A percentile compares a stretch with the other conserved stretches of the same genome.
Evolutionary conservation across 2,329 filamentous ascomycete genomes (phyloP).

Genomic region (Aspergillus caelatus): DNA sequence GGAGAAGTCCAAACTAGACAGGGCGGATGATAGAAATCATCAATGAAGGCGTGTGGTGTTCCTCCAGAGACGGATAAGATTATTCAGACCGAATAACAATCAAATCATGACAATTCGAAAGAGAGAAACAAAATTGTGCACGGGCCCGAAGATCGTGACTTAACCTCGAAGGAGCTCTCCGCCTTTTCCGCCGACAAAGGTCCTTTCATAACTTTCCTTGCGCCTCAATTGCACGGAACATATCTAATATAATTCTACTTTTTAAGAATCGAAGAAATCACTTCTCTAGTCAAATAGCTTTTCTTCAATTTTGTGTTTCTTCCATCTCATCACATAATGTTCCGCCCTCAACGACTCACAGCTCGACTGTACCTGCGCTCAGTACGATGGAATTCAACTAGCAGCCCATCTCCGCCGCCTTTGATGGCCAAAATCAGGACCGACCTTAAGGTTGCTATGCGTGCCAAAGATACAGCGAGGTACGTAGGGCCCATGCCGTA

Average conservation of each 20-base stretch:
- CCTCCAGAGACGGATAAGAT: conserved; percentile 8
- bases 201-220: neutral
- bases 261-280: neutral
- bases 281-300: neutral
- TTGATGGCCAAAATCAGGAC: conserved; percentile 48
- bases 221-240: conserved; percentile 4
- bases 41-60: conserved; percentile 23
- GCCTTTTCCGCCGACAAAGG: conserved; percentile 21
- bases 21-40: conserved; percentile 15
- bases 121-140: conserved; percentile 42
- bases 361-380: conserved; percentile 30
- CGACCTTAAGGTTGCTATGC: conserved; percentile 54
- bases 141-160: conserved; percentile 30
- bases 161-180: conserved; percentile 12
- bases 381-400: conserved; percentile 46
- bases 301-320: neutral
- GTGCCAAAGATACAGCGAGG: conserved; percentile 51
- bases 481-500: conserved; percentile 21
- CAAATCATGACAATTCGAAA: conserved; percentile 16
- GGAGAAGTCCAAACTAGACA: conserved; percentile 10
- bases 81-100: conserved; percentile 16
- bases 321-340: conserved; percentile 29
- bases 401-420: conserved; percentile 40
- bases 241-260: neutral
- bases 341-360: conserved; percentile 33